Evolutionary conservation across 306 rosid species (phyloP).

Genomic region (Cucurbita ficifolia): DNA sequence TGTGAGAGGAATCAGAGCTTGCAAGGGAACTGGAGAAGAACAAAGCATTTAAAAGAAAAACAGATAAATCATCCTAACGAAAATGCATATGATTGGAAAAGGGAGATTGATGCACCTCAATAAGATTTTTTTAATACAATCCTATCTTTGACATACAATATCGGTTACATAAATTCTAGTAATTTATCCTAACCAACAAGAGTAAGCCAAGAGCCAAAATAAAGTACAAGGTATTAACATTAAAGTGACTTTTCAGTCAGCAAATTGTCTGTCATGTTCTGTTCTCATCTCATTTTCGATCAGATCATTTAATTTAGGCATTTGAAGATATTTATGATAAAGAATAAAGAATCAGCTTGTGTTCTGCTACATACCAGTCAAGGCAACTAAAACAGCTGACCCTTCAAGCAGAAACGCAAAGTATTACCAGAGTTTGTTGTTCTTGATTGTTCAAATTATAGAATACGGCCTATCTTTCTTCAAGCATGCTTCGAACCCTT

Average conservation of each 20-base stretch:
- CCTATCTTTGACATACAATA: not conserved
- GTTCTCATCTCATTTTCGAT: not conserved
- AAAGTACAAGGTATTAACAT: not conserved
- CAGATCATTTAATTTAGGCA: not conserved
- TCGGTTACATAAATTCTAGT: not conserved
- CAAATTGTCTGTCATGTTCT: not conserved
- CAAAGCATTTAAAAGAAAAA: no score
- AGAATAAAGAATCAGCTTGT: not conserved
- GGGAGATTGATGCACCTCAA: not conserved
- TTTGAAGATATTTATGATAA: not conserved
- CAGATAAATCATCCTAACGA: not conserved
- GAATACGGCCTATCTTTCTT: not conserved
- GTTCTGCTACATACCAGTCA: not conserved
- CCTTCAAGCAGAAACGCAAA: not conserved
- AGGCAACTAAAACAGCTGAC: not conserved
- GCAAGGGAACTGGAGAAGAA: not conserved
- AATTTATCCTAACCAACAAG: not conserved
- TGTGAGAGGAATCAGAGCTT: not conserved
- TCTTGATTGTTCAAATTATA: not conserved
- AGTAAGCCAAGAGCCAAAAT: not conserved
- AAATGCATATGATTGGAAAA: not conserved
- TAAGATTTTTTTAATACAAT: not conserved
- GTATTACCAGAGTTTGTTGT: not conserved
- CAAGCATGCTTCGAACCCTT: not conserved
- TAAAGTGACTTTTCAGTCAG: not conserved